phyloP scores from a whole-genome alignment of 108 stramenopile genomes.

The Nitzschia sp. region DNA sequence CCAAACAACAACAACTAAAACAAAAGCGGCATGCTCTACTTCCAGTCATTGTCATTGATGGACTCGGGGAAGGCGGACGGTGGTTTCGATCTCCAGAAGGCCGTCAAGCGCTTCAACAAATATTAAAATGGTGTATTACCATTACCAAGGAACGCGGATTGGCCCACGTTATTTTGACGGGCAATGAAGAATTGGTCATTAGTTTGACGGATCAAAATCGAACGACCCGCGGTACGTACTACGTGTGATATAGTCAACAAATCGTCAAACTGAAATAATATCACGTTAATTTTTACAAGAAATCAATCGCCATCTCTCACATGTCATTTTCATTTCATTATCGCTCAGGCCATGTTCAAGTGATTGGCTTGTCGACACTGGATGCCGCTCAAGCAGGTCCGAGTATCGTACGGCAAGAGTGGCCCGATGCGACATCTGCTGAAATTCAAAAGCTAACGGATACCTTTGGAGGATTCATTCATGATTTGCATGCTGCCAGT shows the following conservation, averaged over 20 bases:
- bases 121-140: conserved; percentile 22
- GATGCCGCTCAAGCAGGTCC: not conserved
- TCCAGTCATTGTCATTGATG: conserved; percentile 28
- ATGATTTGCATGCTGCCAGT: conserved; percentile 12
- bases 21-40: not conserved
- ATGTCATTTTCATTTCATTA: too few species aligned
- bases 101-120: conserved; percentile 1
- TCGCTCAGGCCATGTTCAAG: conserved; percentile 24
- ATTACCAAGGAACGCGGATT: conserved; percentile 22
- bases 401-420: not conserved
- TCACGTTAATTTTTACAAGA: too few species aligned
- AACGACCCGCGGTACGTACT: conserved; percentile 10
- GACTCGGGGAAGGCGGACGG: conserved; percentile 13
- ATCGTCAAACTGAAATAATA: too few species aligned
- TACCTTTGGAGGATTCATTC: conserved; percentile 25
- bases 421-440: conserved; percentile 8
- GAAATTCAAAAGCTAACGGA: conserved; percentile 10
- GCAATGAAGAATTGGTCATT: conserved; percentile 22
- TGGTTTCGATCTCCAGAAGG: conserved; percentile 18
- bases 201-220: conserved; percentile 26
- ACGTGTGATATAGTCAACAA: too few species aligned
- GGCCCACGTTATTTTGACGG: conserved; percentile 26
- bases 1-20: not conserved
- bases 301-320: too few species aligned
- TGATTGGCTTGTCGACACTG: conserved; percentile 12